Evolutionary conservation across 306 rosid genomes (phyloP).

Genomic region (Ammopiptanthus mongolicus): DNA sequence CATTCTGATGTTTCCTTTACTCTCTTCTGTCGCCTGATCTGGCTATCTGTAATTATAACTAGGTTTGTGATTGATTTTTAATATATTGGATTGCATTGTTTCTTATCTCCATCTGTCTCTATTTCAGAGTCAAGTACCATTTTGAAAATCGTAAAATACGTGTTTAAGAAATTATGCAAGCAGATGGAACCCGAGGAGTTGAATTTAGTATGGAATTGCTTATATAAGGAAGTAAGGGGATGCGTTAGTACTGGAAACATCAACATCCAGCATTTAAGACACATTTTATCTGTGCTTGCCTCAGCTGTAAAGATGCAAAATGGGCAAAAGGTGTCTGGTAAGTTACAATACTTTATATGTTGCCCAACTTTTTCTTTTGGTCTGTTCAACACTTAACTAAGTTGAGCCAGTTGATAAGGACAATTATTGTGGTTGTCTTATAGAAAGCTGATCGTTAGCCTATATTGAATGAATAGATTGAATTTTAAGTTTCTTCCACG

Average conservation of each 20-base stretch:
- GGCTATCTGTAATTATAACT: constrained; percentile 2
- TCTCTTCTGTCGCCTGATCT: background rate
- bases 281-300: constrained; percentile 49
- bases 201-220: constrained; percentile 56
- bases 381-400: background rate
- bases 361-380: constrained; percentile 4
- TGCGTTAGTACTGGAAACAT: constrained; percentile 31
- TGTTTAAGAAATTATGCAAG: constrained; percentile 57
- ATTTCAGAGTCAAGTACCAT: constrained; percentile 49
- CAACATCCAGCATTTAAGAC: constrained; percentile 31
- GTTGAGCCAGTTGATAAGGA: background rate
- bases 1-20: background rate
- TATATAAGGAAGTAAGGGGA: constrained; percentile 42
- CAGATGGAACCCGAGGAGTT: constrained; percentile 61
- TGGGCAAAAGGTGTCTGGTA: constrained; percentile 60
- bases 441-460: background rate
- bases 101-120: constrained; percentile 18
- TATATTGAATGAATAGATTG: background rate
- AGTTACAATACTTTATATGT: constrained; percentile 34
- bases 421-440: background rate
- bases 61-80: constrained; percentile 1
- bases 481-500: background rate
- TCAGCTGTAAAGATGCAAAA: constrained; percentile 47
- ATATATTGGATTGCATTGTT: background rate
- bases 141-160: constrained; percentile 48